Percentiles rank a stretch among this genome's conserved stretches.
These are phyloP conservation scores for Phytophthora hibernalis DNA, from an alignment of 352 stramenopile genomes.

Conservation along the genomic window DNA sequence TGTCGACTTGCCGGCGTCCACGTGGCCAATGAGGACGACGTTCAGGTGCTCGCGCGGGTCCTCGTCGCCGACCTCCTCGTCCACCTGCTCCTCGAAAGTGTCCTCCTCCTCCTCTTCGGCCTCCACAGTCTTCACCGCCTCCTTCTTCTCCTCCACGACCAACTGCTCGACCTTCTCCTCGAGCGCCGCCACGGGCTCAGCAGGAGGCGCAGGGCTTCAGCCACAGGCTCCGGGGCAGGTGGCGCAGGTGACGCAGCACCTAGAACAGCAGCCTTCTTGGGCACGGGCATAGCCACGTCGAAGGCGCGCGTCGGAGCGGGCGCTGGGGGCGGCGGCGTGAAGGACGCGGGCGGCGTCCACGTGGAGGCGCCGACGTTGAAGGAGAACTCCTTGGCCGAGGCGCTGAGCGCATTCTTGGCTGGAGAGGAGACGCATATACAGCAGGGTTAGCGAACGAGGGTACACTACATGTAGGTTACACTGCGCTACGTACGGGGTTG, in stretches of 20 bases:
- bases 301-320: conserved; percentile 50
- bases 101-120: conserved; percentile 56
- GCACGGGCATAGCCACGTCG: conserved; percentile 74
- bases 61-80: conserved; percentile 86
- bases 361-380: conserved; percentile 77
- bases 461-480: no score
- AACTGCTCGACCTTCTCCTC: conserved; percentile 45
- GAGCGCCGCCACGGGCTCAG: conserved; percentile 36
- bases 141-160: conserved; percentile 28
- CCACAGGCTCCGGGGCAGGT: conserved; percentile 22
- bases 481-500: conserved; percentile 49
- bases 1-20: conserved; percentile 99
- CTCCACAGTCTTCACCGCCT: conserved; percentile 35
- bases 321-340: conserved; percentile 53
- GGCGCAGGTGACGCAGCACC: conserved; percentile 23
- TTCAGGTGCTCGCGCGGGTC: conserved; percentile 98
- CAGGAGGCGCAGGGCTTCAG: conserved; percentile 27
- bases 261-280: conserved; percentile 69
- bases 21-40: conserved; percentile 99
- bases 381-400: conserved; percentile 72
- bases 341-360: conserved; percentile 61
- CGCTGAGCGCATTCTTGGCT: conserved; percentile 77
- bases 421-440: not conserved
- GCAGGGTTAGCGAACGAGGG: not conserved
- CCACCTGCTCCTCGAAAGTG: conserved; percentile 63